A percentile compares a stretch with the other conserved stretches of the same genome.
Evolutionary conservation across 306 rosid genomes (phyloP).

Genomic region (Astragalus glycyphyllos): DNA sequence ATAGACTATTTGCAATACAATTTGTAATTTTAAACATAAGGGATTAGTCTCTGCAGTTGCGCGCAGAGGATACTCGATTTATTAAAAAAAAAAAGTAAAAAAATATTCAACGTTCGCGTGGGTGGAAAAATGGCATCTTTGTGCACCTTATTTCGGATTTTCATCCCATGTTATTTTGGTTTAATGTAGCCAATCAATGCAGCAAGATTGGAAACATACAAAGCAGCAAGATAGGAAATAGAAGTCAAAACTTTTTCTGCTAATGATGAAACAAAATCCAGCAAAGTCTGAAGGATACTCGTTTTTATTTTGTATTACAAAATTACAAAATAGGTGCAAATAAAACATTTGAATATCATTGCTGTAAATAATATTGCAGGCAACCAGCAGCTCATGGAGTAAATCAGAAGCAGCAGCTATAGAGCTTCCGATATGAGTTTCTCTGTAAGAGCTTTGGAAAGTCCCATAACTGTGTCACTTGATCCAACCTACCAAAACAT

Average conservation of each 20-base stretch:
- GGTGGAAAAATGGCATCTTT: no score
- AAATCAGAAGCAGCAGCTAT: slow-evolving; percentile 39
- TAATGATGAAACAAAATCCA: slow-evolving; percentile 10
- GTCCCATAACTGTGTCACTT: slow-evolving; percentile 92
- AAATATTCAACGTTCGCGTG: no score
- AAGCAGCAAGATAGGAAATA: background rate
- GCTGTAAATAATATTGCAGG: slow-evolving; percentile 1
- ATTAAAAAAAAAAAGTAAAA: no score
- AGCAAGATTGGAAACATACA: background rate
- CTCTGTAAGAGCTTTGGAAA: slow-evolving; percentile 80
- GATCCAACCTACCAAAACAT: slow-evolving; percentile 68
- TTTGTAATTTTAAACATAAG: no score
- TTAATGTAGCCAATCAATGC: background rate
- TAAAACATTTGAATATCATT: slow-evolving; percentile 9
- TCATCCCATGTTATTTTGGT: no score
- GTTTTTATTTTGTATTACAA: slow-evolving; percentile 18
- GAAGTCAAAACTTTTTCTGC: background rate
- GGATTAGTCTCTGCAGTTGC: no score
- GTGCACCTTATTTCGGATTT: no score
- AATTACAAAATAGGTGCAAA: slow-evolving; percentile 23
- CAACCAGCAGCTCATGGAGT: slow-evolving; percentile 7
- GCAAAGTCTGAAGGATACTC: slow-evolving; percentile 21
- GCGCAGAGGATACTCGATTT: no score
- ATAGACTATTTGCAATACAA: no score
- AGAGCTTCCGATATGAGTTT: slow-evolving; percentile 73